Evolutionary conservation across 1,284 basidiomycete species (phyloP), one percentile per base, ranked within the genome.

Genomic region (Volvariella surrecta): DNA sequence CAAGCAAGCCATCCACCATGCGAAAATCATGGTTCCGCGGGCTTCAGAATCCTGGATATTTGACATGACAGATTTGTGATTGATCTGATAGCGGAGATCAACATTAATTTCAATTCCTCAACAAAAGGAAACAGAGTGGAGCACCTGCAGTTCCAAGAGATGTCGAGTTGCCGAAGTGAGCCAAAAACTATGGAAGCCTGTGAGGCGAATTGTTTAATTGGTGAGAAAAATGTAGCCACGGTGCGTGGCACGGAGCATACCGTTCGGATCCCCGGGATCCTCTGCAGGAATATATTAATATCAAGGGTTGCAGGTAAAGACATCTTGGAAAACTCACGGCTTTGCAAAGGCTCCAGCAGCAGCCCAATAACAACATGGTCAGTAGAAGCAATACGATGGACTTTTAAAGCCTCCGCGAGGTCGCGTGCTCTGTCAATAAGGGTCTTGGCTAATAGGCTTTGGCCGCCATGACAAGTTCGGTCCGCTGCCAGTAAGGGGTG

Each of bases 181-280:
- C 87, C 87, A 89, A 58, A 89, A 89, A 22, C 82, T 76, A 58
- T 83, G 82, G 60, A 80, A 88, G 28, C 83, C 85, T 89, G 46
- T 49, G 50, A 34, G 20, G 22, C 34, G 48, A 51, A 39, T 21
- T 42, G 24, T 35, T 24, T 32, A 19, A 17, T 43, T 39, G 34
- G 37, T 37, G 13, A 32, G 30, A 9, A 31, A 9, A 9, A 31
- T 31, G 30, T 31, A 9, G 30, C 30, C 15, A 15, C 30, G 9
- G 15, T 15, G 15, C n/a, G n/a, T 48, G 52, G 44, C 31, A 50
- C 18, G 40, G 13, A 21, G 48, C 56, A 45, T 62, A 82, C 79
- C 79, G 52, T 71, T 74, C 44, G 79, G 70, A 52, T 80, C 77
- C 39, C 80, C 73, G 28, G 78, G 72, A 56, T 74, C 79, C 66